Base-by-base conservation (phyloP, 495 filamentous ascomycete species). In the Penicillium bialowiezense region DNA sequence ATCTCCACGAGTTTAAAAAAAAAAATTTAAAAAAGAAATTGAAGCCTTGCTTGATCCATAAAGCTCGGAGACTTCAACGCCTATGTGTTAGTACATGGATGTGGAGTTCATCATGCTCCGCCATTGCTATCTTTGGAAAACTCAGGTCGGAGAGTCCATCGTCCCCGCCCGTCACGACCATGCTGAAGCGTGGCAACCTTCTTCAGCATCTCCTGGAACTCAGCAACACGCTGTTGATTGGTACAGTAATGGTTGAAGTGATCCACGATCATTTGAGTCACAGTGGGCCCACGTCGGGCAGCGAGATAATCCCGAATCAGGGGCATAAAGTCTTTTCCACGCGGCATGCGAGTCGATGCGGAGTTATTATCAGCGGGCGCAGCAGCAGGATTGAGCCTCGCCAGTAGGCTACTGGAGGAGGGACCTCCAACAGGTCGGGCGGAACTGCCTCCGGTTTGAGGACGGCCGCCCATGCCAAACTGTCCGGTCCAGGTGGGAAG, bases 401-500 rank as follows among this genome's bases (percentile, higher is more conserved):
- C 75, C 3, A 89, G 56, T 3, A 90, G 71, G 39, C 71, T 72
- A 3, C 77, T 72, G 6, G 84, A 85, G 5, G 79, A 77, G 2
- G 75, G 75, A 1, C 76, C 77, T 9, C 67, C 61, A 21, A 62
- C 65, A 9, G 67, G 68, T 21, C 70, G 56, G 1, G 66, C 60
- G 1, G 62, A 59, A 54, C 68, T 69, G 32, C 68, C 63, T 44
- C 35, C 59, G 52, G 29, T 55, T 54, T 41, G 58, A 54, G 17
- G 61, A 28, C 75, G 73, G 1, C 92, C 92, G 3, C 82, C 86
- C 26, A 83, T 73, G 7, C 93, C 93, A 35, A 85, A 79, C 47
- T 82, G 75, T 8, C 93, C 93, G 0, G 93, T 98, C 93, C 93
- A 98, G 2, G 93, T 97, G 12, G 92, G 87, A 0, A 87, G 87